Conservation (phyloP, 1,284 basidiomycete species). For the Rugosomyces carneus region DNA sequence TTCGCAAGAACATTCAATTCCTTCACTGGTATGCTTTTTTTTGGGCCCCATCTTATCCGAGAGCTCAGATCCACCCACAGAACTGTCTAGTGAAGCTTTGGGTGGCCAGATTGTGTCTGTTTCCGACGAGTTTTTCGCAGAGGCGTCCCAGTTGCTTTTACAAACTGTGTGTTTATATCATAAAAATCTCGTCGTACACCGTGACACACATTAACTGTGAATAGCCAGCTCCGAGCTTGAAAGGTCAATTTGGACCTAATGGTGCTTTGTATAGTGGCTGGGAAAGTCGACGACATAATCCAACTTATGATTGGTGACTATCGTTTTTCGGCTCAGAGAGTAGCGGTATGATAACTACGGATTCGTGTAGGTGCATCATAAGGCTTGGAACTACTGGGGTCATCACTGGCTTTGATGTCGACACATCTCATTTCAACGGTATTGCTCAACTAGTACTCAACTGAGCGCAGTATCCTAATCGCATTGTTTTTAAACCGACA, state of each 20-base stretch:
- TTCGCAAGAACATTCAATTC: slow-evolving; percentile 48
- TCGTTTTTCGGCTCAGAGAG: neutral
- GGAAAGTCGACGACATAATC: slow-evolving; percentile 91
- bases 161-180: slow-evolving; percentile 52
- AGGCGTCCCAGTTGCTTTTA: slow-evolving; percentile 79
- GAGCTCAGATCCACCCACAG: slow-evolving; percentile 33
- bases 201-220: slow-evolving; percentile 10
- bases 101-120: slow-evolving; percentile 73
- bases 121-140: slow-evolving; percentile 96
- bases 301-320: slow-evolving; percentile 78
- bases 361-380: slow-evolving; percentile 72
- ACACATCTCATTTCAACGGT: slow-evolving; percentile 96
- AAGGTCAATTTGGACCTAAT: slow-evolving; percentile 94
- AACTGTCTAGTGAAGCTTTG: slow-evolving; percentile 84
- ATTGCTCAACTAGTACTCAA: neutral
- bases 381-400: slow-evolving; percentile 78
- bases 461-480: too few relatives aligned
- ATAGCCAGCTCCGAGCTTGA: slow-evolving; percentile 75
- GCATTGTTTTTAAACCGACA: too few relatives aligned
- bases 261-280: slow-evolving; percentile 94
- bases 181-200: neutral
- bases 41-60: neutral
- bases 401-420: slow-evolving; percentile 88
- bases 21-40: slow-evolving; percentile 48
- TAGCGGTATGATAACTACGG: neutral